A percentile compares a stretch with the other conserved stretches of the same genome.
Evolutionary conservation across 2,329 filamentous ascomycete species (phyloP).

Genomic region (Sporothrix globosa): DNA sequence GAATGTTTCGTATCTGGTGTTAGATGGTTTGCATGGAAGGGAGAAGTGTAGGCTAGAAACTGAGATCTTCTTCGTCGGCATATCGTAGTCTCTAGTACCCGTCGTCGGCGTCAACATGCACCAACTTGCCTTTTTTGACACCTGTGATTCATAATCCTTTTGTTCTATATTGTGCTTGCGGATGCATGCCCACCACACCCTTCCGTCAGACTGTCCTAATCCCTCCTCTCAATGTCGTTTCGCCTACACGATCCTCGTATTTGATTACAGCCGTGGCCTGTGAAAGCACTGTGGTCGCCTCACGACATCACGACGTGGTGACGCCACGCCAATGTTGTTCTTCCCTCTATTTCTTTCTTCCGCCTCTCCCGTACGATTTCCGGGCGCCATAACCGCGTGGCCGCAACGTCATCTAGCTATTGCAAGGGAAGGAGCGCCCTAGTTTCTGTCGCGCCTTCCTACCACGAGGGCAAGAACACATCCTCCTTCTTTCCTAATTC

Average conservation of each 20-base stretch:
- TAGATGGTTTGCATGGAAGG: background rate
- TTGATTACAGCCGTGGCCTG: background rate
- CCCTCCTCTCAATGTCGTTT: background rate
- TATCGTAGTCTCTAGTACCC: background rate
- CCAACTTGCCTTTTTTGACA: background rate
- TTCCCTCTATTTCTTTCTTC: background rate
- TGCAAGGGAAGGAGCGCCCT: slow-evolving; percentile 8
- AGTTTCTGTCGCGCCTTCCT: background rate
- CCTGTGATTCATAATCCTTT: background rate
- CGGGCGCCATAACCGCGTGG: background rate
- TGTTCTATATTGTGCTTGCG: background rate
- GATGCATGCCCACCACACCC: background rate
- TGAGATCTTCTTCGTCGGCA: no score
- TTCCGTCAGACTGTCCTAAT: no score
- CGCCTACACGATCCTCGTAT: background rate
- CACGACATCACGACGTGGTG: background rate
- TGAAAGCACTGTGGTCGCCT: background rate
- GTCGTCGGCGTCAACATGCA: background rate
- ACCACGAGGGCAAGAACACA: background rate
- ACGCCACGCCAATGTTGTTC: background rate
- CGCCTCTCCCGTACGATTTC: no score
- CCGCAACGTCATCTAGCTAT: background rate
- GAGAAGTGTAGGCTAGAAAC: background rate
- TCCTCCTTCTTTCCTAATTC: slow-evolving; percentile 18
- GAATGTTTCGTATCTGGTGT: background rate